Percentiles rank a stretch among this genome's conserved stretches.
These are phyloP conservation scores for Chlorella sorokiniana DNA, from an alignment of 139 green algal genomes.

Conservation along the genomic window DNA sequence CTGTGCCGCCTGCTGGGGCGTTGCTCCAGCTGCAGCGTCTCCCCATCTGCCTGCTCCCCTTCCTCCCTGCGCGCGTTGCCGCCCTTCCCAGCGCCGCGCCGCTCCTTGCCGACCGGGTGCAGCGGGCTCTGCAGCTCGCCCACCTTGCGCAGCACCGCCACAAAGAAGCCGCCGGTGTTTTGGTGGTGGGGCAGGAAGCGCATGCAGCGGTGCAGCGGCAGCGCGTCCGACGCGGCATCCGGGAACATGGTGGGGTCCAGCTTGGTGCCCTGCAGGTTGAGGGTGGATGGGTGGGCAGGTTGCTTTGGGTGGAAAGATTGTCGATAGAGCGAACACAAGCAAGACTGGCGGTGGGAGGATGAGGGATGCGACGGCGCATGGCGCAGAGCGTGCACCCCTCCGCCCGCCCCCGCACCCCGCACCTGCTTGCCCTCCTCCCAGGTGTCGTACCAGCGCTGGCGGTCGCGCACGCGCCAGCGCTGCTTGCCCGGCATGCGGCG, in stretches of 20 bases:
- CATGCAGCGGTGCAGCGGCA: constrained; percentile 94
- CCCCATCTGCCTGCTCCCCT: not conserved
- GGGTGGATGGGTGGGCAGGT: not conserved
- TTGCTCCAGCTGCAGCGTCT: too few relatives aligned
- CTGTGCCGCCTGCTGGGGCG: not conserved
- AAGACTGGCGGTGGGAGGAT: too few relatives aligned
- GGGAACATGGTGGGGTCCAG: constrained; percentile 88
- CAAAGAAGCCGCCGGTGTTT: constrained; percentile 98
- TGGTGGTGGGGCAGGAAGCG: constrained; percentile 94
- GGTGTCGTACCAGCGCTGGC: constrained; percentile 57
- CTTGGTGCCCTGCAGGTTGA: constrained; percentile 46
- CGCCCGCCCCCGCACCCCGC: not conserved
- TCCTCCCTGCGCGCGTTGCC: not conserved
- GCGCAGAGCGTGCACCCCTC: too few relatives aligned
- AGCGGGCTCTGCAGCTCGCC: constrained; percentile 4
- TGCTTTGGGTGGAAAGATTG: not conserved
- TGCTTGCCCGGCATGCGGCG: constrained; percentile 73
- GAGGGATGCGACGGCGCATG: too few relatives aligned
- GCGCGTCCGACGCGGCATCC: constrained; percentile 44
- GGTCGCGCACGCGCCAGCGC: constrained; percentile 82
- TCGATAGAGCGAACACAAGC: not conserved
- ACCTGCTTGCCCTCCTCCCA: constrained; percentile 65
- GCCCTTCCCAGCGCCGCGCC: not conserved
- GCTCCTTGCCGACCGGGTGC: not conserved
- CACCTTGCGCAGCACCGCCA: constrained; percentile 93